These are phyloP conservation scores for Sisymbrium irio DNA, from an alignment of 345 rosid genomes.

Conservation along the genomic window DNA sequence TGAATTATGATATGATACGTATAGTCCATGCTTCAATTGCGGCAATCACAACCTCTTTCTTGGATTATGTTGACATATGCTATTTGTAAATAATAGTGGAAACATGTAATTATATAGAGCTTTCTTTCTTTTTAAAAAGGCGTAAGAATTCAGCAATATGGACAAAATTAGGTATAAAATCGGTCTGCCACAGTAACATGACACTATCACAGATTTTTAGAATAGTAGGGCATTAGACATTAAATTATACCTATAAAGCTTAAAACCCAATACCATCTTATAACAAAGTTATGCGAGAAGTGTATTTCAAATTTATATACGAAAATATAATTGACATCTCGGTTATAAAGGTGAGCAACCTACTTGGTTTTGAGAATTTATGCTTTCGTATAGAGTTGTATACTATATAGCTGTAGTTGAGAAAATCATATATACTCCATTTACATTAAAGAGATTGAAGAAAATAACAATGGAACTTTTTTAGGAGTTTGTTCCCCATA, in stretches of 20 bases:
- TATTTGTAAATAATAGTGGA: neutral
- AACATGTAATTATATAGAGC: slow-evolving; percentile 22
- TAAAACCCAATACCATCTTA: neutral
- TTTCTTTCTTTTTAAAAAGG: slow-evolving; percentile 1
- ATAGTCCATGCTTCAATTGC: slow-evolving; percentile 37
- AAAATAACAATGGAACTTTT: neutral
- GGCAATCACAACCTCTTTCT: slow-evolving; percentile 32
- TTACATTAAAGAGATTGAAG: neutral
- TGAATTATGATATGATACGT: slow-evolving; percentile 31
- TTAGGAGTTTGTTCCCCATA: neutral
- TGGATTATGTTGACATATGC: neutral
- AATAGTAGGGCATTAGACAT: neutral
- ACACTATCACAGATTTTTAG: slow-evolving; percentile 1
- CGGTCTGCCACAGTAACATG: slow-evolving; percentile 18
- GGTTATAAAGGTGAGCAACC: neutral
- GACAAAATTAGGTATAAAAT: slow-evolving; percentile 34
- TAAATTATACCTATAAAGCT: neutral
- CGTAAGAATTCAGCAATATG: neutral
- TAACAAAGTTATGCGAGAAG: neutral
- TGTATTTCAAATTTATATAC: neutral
- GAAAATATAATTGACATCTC: neutral
- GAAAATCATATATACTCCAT: too few species aligned
- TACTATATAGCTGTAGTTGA: too few species aligned
- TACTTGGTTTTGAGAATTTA: too few species aligned
- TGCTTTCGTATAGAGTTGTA: too few species aligned